Percentiles rank a stretch among this genome's conserved stretches.
Evolutionary conservation across 139 green algal genomes (phyloP).

Genomic region (Chlamydomonas sp.): DNA sequence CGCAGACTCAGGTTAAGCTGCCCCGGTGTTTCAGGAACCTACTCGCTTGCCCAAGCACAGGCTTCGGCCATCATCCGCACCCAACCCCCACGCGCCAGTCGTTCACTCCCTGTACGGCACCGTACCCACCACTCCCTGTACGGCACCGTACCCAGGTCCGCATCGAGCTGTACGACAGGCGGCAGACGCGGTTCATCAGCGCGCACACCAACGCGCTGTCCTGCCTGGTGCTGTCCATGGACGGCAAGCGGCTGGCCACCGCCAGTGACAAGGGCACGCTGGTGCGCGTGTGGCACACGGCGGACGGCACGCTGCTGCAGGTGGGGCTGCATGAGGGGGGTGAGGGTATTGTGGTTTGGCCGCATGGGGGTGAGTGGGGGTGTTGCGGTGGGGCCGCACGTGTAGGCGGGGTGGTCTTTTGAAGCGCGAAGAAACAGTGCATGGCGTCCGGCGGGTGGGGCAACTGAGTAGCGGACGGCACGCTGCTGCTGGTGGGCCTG

Average conservation of each 20-base stretch:
- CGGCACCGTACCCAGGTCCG: conserved; percentile 71
- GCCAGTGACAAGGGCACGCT: conserved; percentile 93
- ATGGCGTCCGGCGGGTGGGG: too few relatives aligned
- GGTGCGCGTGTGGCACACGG: conserved; percentile 89
- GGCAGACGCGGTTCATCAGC: conserved; percentile 89
- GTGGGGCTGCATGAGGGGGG: conserved; percentile 31
- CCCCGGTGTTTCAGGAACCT: not conserved
- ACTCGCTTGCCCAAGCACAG: not conserved
- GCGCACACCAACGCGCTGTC: conserved; percentile 89
- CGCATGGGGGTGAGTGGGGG: not conserved
- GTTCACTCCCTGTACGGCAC: too few relatives aligned
- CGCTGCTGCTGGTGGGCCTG: conserved; percentile 73
- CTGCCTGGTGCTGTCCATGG: conserved; percentile 71
- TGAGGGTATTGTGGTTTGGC: not conserved
- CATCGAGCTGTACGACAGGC: conserved; percentile 94
- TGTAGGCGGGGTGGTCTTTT: not conserved
- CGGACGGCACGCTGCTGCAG: conserved; percentile 84
- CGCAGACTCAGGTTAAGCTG: not conserved
- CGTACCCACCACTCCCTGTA: not conserved
- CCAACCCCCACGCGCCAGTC: not conserved
- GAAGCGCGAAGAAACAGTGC: too few relatives aligned
- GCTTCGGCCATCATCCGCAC: not conserved
- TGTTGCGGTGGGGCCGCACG: not conserved
- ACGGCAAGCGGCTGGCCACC: conserved; percentile 92
- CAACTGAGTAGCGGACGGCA: conserved; percentile 65